These are phyloP conservation scores for Phytopythium kandeliae DNA, from an alignment of 352 stramenopile genomes.

Conservation along the genomic window DNA sequence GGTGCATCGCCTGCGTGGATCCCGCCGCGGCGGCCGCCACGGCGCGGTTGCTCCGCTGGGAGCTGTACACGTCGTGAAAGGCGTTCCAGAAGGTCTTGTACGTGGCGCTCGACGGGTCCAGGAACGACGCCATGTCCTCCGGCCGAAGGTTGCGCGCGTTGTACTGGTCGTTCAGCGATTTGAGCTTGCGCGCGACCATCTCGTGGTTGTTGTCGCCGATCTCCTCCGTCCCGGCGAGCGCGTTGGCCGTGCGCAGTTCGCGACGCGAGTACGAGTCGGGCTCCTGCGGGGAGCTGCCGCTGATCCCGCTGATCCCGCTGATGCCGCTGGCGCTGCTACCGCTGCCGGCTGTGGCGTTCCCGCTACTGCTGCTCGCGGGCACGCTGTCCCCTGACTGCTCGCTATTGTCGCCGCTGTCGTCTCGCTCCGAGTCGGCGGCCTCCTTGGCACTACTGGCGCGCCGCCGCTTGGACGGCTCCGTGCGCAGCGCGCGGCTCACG, in stretches of 20 bases:
- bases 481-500: conserved; percentile 41
- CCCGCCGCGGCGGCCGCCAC: not conserved
- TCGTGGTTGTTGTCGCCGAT: conserved; percentile 55
- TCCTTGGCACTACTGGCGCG: not conserved
- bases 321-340: not conserved
- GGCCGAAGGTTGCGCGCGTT: conserved; percentile 46
- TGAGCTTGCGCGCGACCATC: conserved; percentile 65
- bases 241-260: conserved; percentile 22
- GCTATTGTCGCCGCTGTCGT: not conserved
- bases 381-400: not conserved
- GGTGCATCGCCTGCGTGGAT: not conserved
- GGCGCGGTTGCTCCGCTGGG: conserved; percentile 1
- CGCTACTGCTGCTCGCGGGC: conserved; percentile 1
- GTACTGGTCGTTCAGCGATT: conserved; percentile 69
- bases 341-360: not conserved
- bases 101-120: conserved; percentile 42
- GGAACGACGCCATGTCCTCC: conserved; percentile 18
- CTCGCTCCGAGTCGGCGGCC: not conserved
- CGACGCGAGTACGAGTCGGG: conserved; percentile 19
- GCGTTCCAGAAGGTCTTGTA: conserved; percentile 77
- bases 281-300: not conserved
- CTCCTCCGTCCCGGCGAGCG: conserved; percentile 36
- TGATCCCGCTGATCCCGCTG: not conserved
- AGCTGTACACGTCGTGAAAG: conserved; percentile 57
- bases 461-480: not conserved